Conservation (phyloP, 2,329 filamentous ascomycete species). For the Hyphodiscus sp. region DNA sequence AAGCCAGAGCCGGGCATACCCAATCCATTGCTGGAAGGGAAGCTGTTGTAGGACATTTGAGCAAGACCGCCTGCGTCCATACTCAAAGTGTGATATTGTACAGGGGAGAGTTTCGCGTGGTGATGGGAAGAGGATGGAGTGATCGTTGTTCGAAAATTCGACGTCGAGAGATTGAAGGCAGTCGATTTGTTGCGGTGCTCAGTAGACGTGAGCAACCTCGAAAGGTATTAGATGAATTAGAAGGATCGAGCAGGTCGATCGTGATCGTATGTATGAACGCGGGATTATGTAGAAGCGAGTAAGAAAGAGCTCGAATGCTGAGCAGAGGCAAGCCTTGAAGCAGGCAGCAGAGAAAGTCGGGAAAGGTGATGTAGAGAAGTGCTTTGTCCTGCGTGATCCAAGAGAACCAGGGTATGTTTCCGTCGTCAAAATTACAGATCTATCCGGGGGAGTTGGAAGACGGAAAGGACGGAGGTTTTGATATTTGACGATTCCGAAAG, state of each 20-base stretch:
- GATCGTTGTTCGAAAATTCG: constrained; percentile 13
- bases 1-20: constrained; percentile 74
- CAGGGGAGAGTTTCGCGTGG: constrained; percentile 6
- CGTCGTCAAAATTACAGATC: constrained; percentile 24
- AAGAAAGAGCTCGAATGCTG: constrained; percentile 18
- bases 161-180: constrained; percentile 23
- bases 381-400: constrained; percentile 21
- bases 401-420: constrained; percentile 20
- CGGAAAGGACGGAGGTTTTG: neutral
- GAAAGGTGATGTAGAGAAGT: constrained; percentile 20
- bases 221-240: constrained; percentile 29
- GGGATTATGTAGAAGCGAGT: constrained; percentile 23
- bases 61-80: constrained; percentile 98
- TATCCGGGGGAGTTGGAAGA: constrained; percentile 7
- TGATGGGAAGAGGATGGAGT: constrained; percentile 6
- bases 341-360: constrained; percentile 21
- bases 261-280: constrained; percentile 20
- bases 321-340: constrained; percentile 24
- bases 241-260: constrained; percentile 21
- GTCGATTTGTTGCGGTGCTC: constrained; percentile 17
- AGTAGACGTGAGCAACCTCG: constrained; percentile 9
- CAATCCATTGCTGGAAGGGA: constrained; percentile 63
- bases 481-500: neutral
- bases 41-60: constrained; percentile 94
- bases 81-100: constrained; percentile 27